These are phyloP conservation scores for Leptographium galeiforme DNA, from an alignment of 2,329 filamentous ascomycete species.

Conservation along the genomic window DNA sequence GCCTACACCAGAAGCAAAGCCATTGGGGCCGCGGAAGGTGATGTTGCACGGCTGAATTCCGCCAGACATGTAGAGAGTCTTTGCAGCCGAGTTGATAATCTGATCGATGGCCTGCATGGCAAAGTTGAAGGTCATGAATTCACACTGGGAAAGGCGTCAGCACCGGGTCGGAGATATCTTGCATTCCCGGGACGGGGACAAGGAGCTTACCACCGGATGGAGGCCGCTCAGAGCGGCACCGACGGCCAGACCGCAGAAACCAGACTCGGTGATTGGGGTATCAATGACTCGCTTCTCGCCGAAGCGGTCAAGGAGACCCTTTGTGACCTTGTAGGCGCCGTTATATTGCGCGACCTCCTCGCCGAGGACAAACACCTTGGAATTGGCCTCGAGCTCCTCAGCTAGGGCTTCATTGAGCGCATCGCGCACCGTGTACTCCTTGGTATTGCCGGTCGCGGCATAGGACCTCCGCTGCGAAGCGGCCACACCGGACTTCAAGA, in stretches of 20 bases:
- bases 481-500: slow-evolving; percentile 1
- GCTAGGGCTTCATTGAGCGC: slow-evolving; percentile 95
- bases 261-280: slow-evolving; percentile 94
- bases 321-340: slow-evolving; percentile 99
- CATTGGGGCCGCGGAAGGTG: slow-evolving; percentile 98
- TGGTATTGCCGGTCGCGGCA: slow-evolving; percentile 46
- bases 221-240: slow-evolving; percentile 90
- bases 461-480: slow-evolving; percentile 37
- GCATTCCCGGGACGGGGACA: background rate
- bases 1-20: slow-evolving; percentile 87
- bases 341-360: slow-evolving; percentile 99
- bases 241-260: slow-evolving; percentile 85
- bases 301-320: slow-evolving; percentile 92
- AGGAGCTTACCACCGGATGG: slow-evolving; percentile 66
- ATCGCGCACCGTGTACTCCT: slow-evolving; percentile 95
- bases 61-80: slow-evolving; percentile 99
- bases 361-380: slow-evolving; percentile 89
- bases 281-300: slow-evolving; percentile 96
- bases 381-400: slow-evolving; percentile 88
- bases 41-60: slow-evolving; percentile 99
- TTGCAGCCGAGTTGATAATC: slow-evolving; percentile 96
- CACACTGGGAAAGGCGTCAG: slow-evolving; percentile 46
- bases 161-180: background rate
- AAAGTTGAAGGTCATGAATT: slow-evolving; percentile 99
- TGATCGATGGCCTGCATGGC: slow-evolving; percentile 99